Base-by-base conservation (phyloP, 2,329 filamentous ascomycete species). In the Hypoxylon rubiginosum region DNA sequence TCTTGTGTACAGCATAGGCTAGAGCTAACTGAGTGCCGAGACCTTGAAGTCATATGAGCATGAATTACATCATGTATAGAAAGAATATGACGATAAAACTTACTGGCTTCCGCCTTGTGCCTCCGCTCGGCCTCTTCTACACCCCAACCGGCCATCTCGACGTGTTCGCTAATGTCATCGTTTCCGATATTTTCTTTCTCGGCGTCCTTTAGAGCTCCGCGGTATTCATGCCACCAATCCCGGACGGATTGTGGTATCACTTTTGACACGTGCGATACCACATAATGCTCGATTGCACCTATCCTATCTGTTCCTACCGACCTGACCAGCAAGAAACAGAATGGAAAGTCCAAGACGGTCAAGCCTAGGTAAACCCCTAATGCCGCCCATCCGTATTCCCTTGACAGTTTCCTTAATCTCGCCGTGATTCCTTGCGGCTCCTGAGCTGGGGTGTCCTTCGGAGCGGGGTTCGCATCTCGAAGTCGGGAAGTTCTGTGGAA, bases 1-100 rank as follows among this genome's bases (percentile, higher is more conserved):
- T 97, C 82, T 99, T 99, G 85, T 99, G 96, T 63, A 99, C 93
- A 28, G 95, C 95, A 76, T 99, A 99, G 11, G 96, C 96, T 52
- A 99, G 86, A 15, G 93, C 94, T 30, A 99, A 83, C 77, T 97
- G 94, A 8, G 96, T 98, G 55, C 85, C 88, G 34, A 91, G 79
- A 72, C 88, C 88, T 90, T 68, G 41, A 39, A 39, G 19, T 17
- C 57, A 60, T 39, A 52, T 73, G 43, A 73, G 66, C 55, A 64
- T 34, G 41, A 5, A 19, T 43, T 19, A 10, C 39, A 36, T 15
- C 10, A 36, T 13, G 32, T 57, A 64, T n/a, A 19, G 36, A 46
- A 59, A 9, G 30, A 24, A 34, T 9, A 32, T 21, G 28, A 45
- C 46, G 24, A 50, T 41, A 34, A 54, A 55, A 91, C 92, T 80